phyloP scores from a whole-genome alignment of 305 asterid species.

The Fraxinus sp. region DNA sequence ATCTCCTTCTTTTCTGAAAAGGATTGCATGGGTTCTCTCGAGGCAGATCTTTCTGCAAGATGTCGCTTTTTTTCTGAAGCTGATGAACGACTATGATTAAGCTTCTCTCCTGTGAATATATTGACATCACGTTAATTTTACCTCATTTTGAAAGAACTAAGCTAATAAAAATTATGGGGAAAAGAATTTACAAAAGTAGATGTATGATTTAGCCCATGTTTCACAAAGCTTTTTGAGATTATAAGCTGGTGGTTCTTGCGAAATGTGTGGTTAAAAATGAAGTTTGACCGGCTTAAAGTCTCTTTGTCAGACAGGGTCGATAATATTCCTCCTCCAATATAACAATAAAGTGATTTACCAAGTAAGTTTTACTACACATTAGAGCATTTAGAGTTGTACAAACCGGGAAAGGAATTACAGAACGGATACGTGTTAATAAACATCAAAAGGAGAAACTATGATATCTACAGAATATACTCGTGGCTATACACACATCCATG shows the following conservation, averaged over 20 bases:
- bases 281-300: not conserved
- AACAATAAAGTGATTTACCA: not conserved
- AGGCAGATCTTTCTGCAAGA: not conserved
- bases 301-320: not conserved
- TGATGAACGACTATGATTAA: slow-evolving; percentile 3
- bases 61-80: slow-evolving; percentile 20
- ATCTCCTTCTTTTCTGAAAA: not conserved
- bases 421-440: not conserved
- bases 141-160: not conserved
- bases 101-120: slow-evolving; percentile 23
- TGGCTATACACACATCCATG: not conserved
- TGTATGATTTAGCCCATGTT: not conserved
- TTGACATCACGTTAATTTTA: slow-evolving; percentile 10
- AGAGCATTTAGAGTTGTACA: not conserved
- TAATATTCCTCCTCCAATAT: not conserved
- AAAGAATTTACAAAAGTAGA: not conserved
- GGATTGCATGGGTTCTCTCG: not conserved
- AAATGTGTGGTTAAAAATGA: not conserved
- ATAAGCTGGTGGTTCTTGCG: not conserved
- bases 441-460: not conserved
- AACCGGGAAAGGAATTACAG: not conserved
- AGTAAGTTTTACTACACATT: not conserved
- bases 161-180: not conserved
- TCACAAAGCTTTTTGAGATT: not conserved
- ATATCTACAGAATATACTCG: not conserved